phyloP scores from a whole-genome alignment of 306 rosid species.

The Acacia crassicarpa region DNA sequence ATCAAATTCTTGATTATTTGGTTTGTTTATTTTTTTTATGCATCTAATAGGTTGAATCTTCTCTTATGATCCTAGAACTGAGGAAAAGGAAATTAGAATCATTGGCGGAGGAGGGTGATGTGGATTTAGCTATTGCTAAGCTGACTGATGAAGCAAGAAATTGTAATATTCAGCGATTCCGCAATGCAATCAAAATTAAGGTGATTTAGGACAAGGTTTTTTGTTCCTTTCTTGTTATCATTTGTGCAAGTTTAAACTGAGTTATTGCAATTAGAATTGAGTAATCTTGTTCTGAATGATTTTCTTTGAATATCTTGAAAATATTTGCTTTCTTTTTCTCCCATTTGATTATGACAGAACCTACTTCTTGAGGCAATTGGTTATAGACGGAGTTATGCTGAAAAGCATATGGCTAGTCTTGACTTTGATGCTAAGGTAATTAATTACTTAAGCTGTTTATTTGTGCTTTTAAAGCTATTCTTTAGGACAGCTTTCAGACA shows the following conservation, averaged over 20 bases:
- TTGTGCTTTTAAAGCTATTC: not conserved
- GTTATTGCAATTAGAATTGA: slow-evolving; percentile 9
- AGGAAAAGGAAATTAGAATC: slow-evolving; percentile 55
- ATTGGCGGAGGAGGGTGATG: slow-evolving; percentile 56
- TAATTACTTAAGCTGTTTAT: slow-evolving; percentile 14
- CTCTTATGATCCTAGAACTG: slow-evolving; percentile 56
- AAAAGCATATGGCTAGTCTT: slow-evolving; percentile 58
- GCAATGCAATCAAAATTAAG: slow-evolving; percentile 65
- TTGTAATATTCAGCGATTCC: slow-evolving; percentile 55
- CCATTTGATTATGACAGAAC: slow-evolving; percentile 46
- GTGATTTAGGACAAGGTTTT: slow-evolving; percentile 38
- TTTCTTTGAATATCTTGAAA: not conserved
- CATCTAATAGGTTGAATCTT: slow-evolving; percentile 16
- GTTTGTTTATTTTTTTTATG: not conserved
- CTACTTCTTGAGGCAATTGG: slow-evolving; percentile 67
- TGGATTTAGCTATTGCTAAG: slow-evolving; percentile 60
- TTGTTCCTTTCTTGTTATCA: slow-evolving; percentile 16
- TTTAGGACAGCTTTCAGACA: not conserved
- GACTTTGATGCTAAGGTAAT: slow-evolving; percentile 87
- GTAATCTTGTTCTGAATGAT: not conserved
- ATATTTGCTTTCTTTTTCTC: slow-evolving; percentile 21
- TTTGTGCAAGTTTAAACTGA: slow-evolving; percentile 10
- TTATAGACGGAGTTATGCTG: slow-evolving; percentile 50
- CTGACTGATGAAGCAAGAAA: slow-evolving; percentile 64
- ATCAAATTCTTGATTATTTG: not conserved